Evolutionary conservation across 2,329 filamentous ascomycete genomes (phyloP), one percentile per base, ranked within the genome.

Genomic region (Aspergillus novoparasiticus): DNA sequence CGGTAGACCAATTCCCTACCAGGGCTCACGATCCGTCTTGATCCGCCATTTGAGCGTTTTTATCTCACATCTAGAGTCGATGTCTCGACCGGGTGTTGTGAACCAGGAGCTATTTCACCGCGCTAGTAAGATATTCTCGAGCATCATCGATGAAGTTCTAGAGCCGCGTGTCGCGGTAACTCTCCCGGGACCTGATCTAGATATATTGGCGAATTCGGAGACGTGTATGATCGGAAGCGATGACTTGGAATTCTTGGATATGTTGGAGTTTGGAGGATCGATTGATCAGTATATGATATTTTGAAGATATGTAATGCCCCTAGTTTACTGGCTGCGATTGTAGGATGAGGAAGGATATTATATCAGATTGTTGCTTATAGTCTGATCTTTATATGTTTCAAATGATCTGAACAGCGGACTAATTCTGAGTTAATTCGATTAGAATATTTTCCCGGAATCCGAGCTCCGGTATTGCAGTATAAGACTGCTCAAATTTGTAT

Each of bases 41-140:
- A 76, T 81, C 43, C 77, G 79, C 6, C 76, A 75, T 66, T 62
- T 81, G 0, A 75, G 73, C 36, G 78, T 81, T 0, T 73, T 81
- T 19, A 78, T 79, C 19, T 72, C 71, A 3, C 76, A 80, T 57
- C 70, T 81, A 1, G 78, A 80, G 34, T 72, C 69, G 0, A 76
- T 76, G 21, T 73, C 73, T 1, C 60, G 72, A 1, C 74, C 73
- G 0, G 75, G 71, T 30, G 73, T 78, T 51, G 73, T 73, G 3
- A 75, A 69, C 30, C 66, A 69, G 26, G 64, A 66, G 5, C 60
- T 74, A 1, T 70, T 72, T 26, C 60, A 65, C 32, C 68, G 68
- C 2, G 67, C 66, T 0, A 69, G 66, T 26, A 62, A 67, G 10
- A 61, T 69, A 2, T 70, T 72, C 26, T 67, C 70, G 1, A 66